phyloP scores from a whole-genome alignment of 2,329 filamentous ascomycete species.

The Diaporthe vexans region DNA sequence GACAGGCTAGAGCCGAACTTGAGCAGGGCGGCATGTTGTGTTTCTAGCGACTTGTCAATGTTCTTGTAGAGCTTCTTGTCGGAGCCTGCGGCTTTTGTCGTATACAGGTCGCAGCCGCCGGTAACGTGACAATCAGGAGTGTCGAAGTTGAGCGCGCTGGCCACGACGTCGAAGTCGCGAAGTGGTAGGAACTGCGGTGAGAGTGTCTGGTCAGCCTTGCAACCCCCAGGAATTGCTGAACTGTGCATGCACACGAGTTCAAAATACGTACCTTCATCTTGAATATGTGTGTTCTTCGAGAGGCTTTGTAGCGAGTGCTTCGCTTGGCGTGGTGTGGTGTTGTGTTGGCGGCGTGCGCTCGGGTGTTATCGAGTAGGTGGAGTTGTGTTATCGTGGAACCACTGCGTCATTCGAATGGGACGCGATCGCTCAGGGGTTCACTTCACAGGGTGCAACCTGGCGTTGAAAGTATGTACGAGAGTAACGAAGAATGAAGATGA shows the following conservation, averaged over 20 bases:
- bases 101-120: constrained; percentile 96
- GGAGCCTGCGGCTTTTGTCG: constrained; percentile 92
- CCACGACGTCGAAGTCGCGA: constrained; percentile 91
- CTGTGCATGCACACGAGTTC: too few species aligned
- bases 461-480: background rate
- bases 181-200: constrained; percentile 85
- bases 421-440: constrained; percentile 26
- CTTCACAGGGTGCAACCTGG: background rate
- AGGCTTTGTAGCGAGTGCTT: background rate
- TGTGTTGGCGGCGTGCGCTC: constrained; percentile 5
- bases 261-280: constrained; percentile 57
- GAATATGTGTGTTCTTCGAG: constrained; percentile 4
- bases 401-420: constrained; percentile 41
- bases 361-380: constrained; percentile 40
- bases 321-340: constrained; percentile 8
- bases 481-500: background rate
- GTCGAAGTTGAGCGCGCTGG: constrained; percentile 94
- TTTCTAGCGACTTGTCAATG: constrained; percentile 92
- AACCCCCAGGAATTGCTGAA: too few species aligned
- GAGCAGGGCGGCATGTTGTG: constrained; percentile 89
- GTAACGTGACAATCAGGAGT: constrained; percentile 93
- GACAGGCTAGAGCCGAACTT: constrained; percentile 90
- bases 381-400: constrained; percentile 38
- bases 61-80: constrained; percentile 98
- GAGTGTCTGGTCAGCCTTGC: constrained; percentile 3